phyloP scores from a whole-genome alignment of 345 rosid genomes.

The Rhizophora mangle region DNA sequence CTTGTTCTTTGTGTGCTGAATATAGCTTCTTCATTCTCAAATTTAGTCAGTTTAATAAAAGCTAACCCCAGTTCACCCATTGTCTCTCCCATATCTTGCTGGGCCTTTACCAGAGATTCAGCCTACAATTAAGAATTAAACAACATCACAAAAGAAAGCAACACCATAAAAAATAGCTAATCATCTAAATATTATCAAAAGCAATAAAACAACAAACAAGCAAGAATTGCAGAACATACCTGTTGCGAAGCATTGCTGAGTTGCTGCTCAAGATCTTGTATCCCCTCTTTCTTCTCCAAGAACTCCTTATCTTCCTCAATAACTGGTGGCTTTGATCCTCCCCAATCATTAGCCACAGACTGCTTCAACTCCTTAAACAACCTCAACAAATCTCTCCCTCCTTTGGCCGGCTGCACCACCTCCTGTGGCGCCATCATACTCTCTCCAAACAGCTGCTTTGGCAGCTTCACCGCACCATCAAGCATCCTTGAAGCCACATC shows the following conservation, averaged over 20 bases:
- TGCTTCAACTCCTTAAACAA: conserved; percentile 90
- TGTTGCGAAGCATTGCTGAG: conserved; percentile 91
- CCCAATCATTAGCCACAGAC: conserved; percentile 85
- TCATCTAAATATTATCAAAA: no score
- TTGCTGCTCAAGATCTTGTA: conserved; percentile 83
- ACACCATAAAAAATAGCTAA: background rate
- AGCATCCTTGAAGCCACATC: conserved; percentile 95
- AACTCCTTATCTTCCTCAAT: conserved; percentile 94
- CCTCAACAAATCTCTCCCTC: conserved; percentile 85
- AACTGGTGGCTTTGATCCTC: conserved; percentile 68
- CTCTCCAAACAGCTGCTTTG: conserved; percentile 84
- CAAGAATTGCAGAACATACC: conserved; percentile 31
- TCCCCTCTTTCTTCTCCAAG: conserved; percentile 75
- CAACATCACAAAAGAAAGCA: conserved; percentile 5
- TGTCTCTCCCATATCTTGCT: conserved; percentile 97
- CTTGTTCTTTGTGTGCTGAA: conserved; percentile 68
- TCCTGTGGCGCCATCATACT: conserved; percentile 59
- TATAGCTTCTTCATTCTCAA: conserved; percentile 85
- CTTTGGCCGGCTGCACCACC: conserved; percentile 86
- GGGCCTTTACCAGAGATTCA: conserved; percentile 81
- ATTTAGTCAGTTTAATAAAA: conserved; percentile 83
- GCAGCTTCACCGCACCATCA: conserved; percentile 83
- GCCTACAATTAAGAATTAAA: conserved; percentile 46
- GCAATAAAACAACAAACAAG: background rate
- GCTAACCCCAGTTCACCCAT: conserved; percentile 89